Evolutionary conservation across 192 early-diverging fungal species (phyloP), one percentile per base, ranked within the genome.

Genomic region (Physocladia obscura): DNA sequence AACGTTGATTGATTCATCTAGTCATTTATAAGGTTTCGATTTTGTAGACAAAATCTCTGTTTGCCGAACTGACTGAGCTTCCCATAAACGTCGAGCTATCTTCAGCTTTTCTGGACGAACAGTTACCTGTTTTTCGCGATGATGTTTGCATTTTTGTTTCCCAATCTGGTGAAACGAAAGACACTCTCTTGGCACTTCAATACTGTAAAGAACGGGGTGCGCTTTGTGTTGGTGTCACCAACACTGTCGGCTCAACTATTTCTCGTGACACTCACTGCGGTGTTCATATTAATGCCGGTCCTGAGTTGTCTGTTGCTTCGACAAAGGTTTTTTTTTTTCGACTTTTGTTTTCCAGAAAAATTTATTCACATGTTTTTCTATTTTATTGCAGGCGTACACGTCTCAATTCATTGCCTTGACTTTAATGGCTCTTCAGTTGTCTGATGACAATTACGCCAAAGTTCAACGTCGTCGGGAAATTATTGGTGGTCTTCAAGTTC

Each of bases 231-330:
- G 86, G 86, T 56, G 79, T 88, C 17, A 87, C 84, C 56, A 88
- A 88, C 81, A 88, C 84, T 36, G 86, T 88, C 36, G 86, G 86
- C 4, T 77, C 74, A 29, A 82, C 84, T 21, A 88, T 88, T 58
- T 84, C 82, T 1, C 72, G 86, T 38, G 86, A 88, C 54, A 88
- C 86, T 35, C 84, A 87, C 70, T 88, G 86, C 50, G 86, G 86
- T 59, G 86, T 88, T 11, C 86, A 88, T 75, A 84, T 87, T 71
- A 88, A 88, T 52, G 86, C 86, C 56, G 86, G 86, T 49, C 84
- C 82, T 38, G 86, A 87, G 67, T 78, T 87, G 50, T 74, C 80
- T 67, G 86, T 87, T 22, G 86, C 86, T 36, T 77, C 74, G 56
- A 87, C 86, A 60, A 87, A 87, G 82, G 82, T 82, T 19, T 15